Conservation (phyloP, 192 early-diverging fungal genomes). For the Coemansia furcata region DNA sequence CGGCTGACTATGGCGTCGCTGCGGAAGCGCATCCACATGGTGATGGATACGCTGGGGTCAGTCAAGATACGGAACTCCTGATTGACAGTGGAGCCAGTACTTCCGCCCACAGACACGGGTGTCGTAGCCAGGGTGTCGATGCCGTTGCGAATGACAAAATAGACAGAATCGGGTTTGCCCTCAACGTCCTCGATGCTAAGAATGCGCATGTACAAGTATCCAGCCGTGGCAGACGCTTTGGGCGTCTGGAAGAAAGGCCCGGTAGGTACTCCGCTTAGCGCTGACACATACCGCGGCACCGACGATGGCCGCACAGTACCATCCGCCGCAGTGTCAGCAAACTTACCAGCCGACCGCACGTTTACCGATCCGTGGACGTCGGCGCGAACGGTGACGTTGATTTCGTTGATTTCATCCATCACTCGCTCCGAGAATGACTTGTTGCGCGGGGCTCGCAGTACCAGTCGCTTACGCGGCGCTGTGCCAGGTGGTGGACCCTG, state of each 20-base stretch:
- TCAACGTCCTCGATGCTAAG: constrained; percentile 51
- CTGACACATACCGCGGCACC: constrained; percentile 48
- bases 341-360: constrained; percentile 27
- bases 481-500: not conserved
- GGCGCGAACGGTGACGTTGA: constrained; percentile 20
- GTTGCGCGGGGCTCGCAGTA: constrained; percentile 26
- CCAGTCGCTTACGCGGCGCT: constrained; percentile 32
- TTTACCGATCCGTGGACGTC: constrained; percentile 30
- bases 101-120: constrained; percentile 31
- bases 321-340: not conserved
- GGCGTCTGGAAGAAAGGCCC: constrained; percentile 51
- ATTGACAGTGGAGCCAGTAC: constrained; percentile 32
- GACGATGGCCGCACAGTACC: constrained; percentile 43
- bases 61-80: constrained; percentile 54
- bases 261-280: constrained; percentile 41
- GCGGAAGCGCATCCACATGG: constrained; percentile 55
- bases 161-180: constrained; percentile 35
- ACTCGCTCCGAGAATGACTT: constrained; percentile 41
- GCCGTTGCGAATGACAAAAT: constrained; percentile 57
- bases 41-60: constrained; percentile 45
- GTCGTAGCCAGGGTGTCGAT: constrained; percentile 50
- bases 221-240: constrained; percentile 20
- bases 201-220: constrained; percentile 53
- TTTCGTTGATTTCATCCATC: constrained; percentile 32
- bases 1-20: constrained; percentile 47